Conservation (phyloP, 106 monocot species). For the Allium fistulosum region DNA sequence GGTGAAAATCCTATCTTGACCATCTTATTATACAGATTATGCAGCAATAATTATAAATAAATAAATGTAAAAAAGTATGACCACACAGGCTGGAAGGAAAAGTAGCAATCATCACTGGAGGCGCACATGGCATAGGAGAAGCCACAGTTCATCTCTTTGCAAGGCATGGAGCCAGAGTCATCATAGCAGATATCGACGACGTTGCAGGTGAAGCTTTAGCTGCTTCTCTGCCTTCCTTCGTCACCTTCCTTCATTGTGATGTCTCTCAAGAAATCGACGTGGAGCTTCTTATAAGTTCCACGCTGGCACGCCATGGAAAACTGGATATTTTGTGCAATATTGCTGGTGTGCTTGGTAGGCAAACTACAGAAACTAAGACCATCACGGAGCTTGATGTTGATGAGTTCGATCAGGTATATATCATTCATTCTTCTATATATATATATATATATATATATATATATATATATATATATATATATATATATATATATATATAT, state of each 20-base stretch:
- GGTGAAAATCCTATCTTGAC: background rate
- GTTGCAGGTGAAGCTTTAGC: constrained; percentile 23
- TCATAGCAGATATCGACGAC: constrained; percentile 53
- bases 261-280: constrained; percentile 34
- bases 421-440: too few species aligned
- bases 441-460: too few species aligned
- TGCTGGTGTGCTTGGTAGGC: constrained; percentile 56
- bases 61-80: background rate
- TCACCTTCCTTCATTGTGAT: constrained; percentile 35
- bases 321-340: constrained; percentile 48
- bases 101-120: constrained; percentile 64
- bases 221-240: constrained; percentile 22
- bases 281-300: constrained; percentile 10
- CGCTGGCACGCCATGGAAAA: constrained; percentile 21
- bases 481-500: too few species aligned
- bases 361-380: constrained; percentile 23
- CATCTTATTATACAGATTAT: background rate
- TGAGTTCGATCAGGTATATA: constrained; percentile 27
- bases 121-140: constrained; percentile 64
- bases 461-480: too few species aligned
- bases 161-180: constrained; percentile 47
- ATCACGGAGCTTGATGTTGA: constrained; percentile 40
- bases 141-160: constrained; percentile 53
- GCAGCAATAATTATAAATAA: background rate
- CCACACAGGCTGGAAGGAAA: constrained; percentile 58